Base-by-base conservation (phyloP, 192 early-diverging fungal species). In the Coemansia furcata region DNA sequence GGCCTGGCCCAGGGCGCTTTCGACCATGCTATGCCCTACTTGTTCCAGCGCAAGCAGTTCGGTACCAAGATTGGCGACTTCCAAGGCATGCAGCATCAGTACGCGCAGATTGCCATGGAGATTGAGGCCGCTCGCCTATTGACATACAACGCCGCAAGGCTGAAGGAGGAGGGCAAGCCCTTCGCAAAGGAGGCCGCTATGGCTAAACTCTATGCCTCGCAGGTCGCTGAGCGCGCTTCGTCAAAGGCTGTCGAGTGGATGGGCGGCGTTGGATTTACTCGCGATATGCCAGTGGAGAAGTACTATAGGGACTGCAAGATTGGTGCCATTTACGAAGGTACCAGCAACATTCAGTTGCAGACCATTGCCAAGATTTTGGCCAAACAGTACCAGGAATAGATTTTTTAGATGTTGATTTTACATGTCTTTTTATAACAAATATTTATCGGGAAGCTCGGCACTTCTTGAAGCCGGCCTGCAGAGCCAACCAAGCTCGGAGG, bases 181-280 rank as follows among this genome's bases (percentile, higher is more conserved):
- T 97, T 99, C 70, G 86, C 95, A 46, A 96, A 94, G 88, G 90
- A 99, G 84, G 97, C 97, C 59, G 96, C 96, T 46, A 98, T 99
- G 96, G 95, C 95, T 67, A 99, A 99, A 85, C 85, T 98, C 29
- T 98, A 94, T 76, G 89, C 96, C 21, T 93, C 91, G 62, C 95
- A 97, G 84, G 89, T 99, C 64, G 97, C 97, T 39, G 94, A 99
- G 76, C 84, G 87, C 62, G 86, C 94, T 33, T 89, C 95, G 8
- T 90, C 91, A 15, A 91, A 89, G 73, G 92, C 94, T 39, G 89
- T 99, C 63, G 97, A 99, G 85, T 99, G 95, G 96, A 87, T 94
- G 76, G 97, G 97, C 77, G 97, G 97, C 62, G 89, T 98, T 65
- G 97, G 96, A 10, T 99, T 99, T 88, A 97, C 96, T 14, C 86